Evolutionary conservation across 2,329 filamentous ascomycete genomes (phyloP).

Genomic region (Tolypocladium guangdongense): DNA sequence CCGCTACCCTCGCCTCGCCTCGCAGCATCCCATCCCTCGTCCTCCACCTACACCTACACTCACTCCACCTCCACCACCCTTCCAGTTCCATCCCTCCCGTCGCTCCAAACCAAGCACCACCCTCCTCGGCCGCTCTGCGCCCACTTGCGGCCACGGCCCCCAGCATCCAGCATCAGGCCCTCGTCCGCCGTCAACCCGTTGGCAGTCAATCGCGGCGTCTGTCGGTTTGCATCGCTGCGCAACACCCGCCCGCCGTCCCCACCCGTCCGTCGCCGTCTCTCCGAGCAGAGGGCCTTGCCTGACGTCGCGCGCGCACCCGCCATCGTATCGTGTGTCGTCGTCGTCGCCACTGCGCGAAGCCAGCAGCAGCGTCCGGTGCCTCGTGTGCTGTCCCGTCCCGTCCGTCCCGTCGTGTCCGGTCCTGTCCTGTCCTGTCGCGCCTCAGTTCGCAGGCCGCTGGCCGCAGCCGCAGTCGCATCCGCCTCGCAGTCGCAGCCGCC

Average conservation of each 20-base stretch:
- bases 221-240: conserved; percentile 1
- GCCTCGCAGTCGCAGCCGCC: neutral
- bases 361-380: neutral
- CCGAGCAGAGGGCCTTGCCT: neutral
- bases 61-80: conserved; percentile 6
- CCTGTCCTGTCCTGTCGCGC: neutral
- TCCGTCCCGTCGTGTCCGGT: too few relatives aligned
- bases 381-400: too few relatives aligned
- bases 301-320: neutral
- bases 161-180: conserved; percentile 2
- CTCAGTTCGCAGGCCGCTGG: neutral
- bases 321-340: neutral
- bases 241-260: neutral
- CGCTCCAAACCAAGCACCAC: conserved; percentile 2
- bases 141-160: conserved; percentile 11
- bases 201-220: neutral
- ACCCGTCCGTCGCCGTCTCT: conserved; percentile 1
- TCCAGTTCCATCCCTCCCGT: conserved; percentile 4
- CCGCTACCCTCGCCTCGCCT: conserved; percentile 2
- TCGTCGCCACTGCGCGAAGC: neutral
- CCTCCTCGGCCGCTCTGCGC: conserved; percentile 1
- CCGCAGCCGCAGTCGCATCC: neutral
- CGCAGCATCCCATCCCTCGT: conserved; percentile 3
- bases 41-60: conserved; percentile 2
- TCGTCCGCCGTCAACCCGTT: neutral